phyloP scores from a whole-genome alignment of 768 basidiomycete species.

The Pleurotus giganteus region DNA sequence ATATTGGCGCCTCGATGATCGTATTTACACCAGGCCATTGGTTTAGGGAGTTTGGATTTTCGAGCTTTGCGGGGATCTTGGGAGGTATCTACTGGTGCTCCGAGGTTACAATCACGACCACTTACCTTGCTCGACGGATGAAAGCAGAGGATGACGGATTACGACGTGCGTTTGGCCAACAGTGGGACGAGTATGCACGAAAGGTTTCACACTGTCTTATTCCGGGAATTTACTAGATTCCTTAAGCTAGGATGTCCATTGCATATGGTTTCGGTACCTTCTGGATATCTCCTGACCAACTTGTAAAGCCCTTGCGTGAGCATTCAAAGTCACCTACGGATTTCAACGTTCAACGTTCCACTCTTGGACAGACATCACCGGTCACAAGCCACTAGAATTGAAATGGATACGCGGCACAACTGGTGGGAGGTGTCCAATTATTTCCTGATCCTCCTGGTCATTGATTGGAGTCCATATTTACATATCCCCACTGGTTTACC shows the following conservation, averaged over 20 bases:
- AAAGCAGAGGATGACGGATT: conserved; percentile 13
- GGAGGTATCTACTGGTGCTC: conserved; percentile 7
- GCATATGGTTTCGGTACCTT: no score
- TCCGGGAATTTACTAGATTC: conserved; percentile 11
- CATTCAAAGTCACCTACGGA: no score
- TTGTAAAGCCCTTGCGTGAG: no score
- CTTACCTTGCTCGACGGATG: neutral
- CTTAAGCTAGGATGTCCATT: neutral
- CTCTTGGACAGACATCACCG: no score
- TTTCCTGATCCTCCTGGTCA: no score
- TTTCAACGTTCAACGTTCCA: no score
- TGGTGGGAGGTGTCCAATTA: no score
- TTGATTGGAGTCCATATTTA: no score
- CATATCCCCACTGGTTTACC: no score
- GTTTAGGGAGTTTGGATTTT: conserved; percentile 13
- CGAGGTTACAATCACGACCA: neutral
- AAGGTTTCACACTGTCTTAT: conserved; percentile 13
- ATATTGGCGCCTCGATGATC: neutral
- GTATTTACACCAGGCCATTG: conserved; percentile 11
- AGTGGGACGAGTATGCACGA: conserved; percentile 14
- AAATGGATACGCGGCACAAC: no score
- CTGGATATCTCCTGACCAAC: no score
- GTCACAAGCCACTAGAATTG: no score
- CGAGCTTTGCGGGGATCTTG: neutral
- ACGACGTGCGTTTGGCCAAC: conserved; percentile 14